Evolutionary conservation across 257 asterid species (phyloP).

Genomic region (Osmanthus fragrans): DNA sequence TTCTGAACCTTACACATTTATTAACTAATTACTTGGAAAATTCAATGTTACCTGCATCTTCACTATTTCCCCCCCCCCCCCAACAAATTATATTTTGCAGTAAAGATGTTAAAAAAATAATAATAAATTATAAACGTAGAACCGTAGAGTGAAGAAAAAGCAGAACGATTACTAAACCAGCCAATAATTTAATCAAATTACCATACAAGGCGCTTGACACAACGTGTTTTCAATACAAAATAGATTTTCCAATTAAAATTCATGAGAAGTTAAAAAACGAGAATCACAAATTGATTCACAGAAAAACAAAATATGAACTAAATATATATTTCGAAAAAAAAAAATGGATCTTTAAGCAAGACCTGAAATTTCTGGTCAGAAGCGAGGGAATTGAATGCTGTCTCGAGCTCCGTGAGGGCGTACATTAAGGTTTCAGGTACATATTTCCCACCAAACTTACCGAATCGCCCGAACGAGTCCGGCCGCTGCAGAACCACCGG

Average conservation of each 20-base stretch:
- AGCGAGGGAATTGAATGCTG: conserved; percentile 64
- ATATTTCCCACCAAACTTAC: conserved; percentile 82
- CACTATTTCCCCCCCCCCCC: no score
- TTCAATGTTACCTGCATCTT: no score
- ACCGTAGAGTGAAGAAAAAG: neutral
- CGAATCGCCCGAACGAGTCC: conserved; percentile 86
- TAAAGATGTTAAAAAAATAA: no score
- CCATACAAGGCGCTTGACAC: neutral
- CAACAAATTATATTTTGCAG: no score
- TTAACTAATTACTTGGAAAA: no score
- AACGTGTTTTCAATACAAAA: neutral
- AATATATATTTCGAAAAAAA: neutral
- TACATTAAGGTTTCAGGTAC: conserved; percentile 91
- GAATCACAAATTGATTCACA: neutral
- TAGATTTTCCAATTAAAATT: neutral
- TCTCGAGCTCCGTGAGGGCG: conserved; percentile 89
- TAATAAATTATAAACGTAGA: neutral
- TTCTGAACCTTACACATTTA: neutral
- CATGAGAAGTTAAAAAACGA: neutral
- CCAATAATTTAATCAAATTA: neutral
- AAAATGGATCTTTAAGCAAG: neutral
- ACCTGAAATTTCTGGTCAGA: conserved; percentile 76
- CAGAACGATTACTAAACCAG: neutral
- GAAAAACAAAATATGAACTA: neutral
- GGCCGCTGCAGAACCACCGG: conserved; percentile 52